Evolutionary conservation across 2,329 filamentous ascomycete species (phyloP).

Genomic region (Cladosporium sp.): DNA sequence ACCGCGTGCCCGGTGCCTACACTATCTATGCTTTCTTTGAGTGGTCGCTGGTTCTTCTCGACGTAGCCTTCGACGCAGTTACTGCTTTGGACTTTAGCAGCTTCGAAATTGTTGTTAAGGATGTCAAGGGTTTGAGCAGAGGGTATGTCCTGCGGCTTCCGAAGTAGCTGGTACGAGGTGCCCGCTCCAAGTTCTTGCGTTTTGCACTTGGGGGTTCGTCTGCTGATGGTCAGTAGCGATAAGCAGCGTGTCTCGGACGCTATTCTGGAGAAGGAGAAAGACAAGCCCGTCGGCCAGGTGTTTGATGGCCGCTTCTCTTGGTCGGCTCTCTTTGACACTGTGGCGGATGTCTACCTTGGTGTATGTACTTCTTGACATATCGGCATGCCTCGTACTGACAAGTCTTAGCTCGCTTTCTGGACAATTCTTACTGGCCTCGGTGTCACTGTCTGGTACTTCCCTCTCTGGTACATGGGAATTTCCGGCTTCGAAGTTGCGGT

Average conservation of each 20-base stretch:
- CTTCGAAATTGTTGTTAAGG: slow-evolving; percentile 83
- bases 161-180: slow-evolving; percentile 64
- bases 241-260: slow-evolving; percentile 27
- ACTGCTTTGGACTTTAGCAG: slow-evolving; percentile 87
- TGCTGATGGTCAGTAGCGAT: slow-evolving; percentile 23
- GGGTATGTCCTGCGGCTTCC: slow-evolving; percentile 98
- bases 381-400: slow-evolving; percentile 14
- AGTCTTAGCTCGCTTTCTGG: slow-evolving; percentile 82
- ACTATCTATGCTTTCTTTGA: slow-evolving; percentile 98
- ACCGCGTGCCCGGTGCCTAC: slow-evolving; percentile 90
- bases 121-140: slow-evolving; percentile 87
- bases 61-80: slow-evolving; percentile 94
- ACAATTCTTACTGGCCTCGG: slow-evolving; percentile 87
- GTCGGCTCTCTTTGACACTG: slow-evolving; percentile 71
- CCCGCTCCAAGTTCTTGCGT: slow-evolving; percentile 18
- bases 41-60: slow-evolving; percentile 90
- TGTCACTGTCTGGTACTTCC: slow-evolving; percentile 94
- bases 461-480: slow-evolving; percentile 98
- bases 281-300: slow-evolving; percentile 66
- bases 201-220: neutral
- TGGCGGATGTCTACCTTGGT: slow-evolving; percentile 87
- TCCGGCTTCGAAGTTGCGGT: slow-evolving; percentile 92
- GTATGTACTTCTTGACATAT: slow-evolving; percentile 48
- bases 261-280: slow-evolving; percentile 51
- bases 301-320: slow-evolving; percentile 70